phyloP scores from a whole-genome alignment of 202 grass and related monocot genomes.

The Setaria viridis region DNA sequence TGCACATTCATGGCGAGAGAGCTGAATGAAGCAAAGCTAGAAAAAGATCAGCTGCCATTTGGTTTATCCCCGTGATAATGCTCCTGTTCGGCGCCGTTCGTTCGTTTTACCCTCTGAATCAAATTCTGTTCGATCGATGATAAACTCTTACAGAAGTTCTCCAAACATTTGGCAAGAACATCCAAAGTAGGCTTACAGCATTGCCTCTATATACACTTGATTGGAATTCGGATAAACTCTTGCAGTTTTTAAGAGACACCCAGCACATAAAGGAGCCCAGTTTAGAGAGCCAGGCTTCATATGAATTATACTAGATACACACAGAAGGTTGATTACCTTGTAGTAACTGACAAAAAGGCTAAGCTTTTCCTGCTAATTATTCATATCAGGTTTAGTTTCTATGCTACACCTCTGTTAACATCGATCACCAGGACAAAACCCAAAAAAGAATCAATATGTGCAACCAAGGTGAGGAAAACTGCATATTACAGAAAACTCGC shows the following conservation, averaged over 20 bases:
- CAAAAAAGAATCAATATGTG: constrained; percentile 64
- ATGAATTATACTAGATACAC: constrained; percentile 34
- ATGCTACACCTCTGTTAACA: constrained; percentile 54
- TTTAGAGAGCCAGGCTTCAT: neutral
- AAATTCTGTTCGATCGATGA: neutral
- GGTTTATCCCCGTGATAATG: constrained; percentile 15
- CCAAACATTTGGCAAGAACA: neutral
- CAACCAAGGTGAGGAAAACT: constrained; percentile 58
- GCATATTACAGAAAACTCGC: constrained; percentile 36
- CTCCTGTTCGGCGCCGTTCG: neutral
- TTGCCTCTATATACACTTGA: neutral
- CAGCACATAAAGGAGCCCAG: neutral
- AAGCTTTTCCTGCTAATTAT: constrained; percentile 54
- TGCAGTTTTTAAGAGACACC: neutral
- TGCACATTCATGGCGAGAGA: constrained; percentile 12
- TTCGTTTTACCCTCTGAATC: neutral
- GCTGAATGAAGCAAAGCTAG: constrained; percentile 28
- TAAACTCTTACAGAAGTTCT: neutral
- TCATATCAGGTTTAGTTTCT: constrained; percentile 48
- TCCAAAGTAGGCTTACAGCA: neutral
- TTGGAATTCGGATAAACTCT: constrained; percentile 49
- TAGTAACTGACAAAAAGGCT: constrained; percentile 44
- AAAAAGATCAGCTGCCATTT: neutral
- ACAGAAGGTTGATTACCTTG: constrained; percentile 15
- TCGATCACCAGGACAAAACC: constrained; percentile 37